phyloP scores from a whole-genome alignment of 805 yeast species.

The Zygosaccharomyces pseudorouxii region DNA sequence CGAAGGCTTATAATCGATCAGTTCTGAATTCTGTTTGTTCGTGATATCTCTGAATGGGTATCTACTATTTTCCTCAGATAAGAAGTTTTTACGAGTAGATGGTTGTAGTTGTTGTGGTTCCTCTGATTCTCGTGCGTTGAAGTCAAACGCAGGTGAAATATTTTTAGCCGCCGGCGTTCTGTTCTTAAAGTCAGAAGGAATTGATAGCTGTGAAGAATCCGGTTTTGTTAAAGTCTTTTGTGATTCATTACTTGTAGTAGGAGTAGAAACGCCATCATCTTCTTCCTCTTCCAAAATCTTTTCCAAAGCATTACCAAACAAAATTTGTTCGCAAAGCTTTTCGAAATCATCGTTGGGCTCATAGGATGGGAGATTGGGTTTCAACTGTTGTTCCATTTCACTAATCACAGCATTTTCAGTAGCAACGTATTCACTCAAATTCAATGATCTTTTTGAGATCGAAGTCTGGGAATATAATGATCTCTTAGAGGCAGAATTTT shows the following conservation, averaged over 20 bases:
- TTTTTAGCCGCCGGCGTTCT: neutral
- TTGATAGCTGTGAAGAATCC: neutral
- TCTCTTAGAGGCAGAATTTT: constrained; percentile 31
- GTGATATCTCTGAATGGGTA: constrained; percentile 14
- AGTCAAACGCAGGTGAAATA: constrained; percentile 8
- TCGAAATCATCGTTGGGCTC: constrained; percentile 30
- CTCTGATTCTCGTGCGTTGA: neutral
- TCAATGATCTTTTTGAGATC: constrained; percentile 35
- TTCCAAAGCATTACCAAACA: constrained; percentile 29
- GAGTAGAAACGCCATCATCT: constrained; percentile 6
- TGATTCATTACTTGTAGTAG: constrained; percentile 2
- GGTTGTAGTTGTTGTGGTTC: neutral
- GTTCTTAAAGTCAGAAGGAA: neutral
- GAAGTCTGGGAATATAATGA: constrained; percentile 34
- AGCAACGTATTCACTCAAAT: constrained; percentile 30
- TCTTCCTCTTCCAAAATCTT: constrained; percentile 28
- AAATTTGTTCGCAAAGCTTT: constrained; percentile 29
- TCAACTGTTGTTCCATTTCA: constrained; percentile 1
- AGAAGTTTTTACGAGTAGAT: neutral
- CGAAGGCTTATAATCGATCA: constrained; percentile 1
- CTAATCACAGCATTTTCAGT: constrained; percentile 8
- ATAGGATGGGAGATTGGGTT: constrained; percentile 22
- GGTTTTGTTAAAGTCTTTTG: constrained; percentile 5
- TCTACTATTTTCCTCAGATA: neutral
- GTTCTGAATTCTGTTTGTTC: constrained; percentile 1